Base-by-base conservation (phyloP, 768 basidiomycete genomes). In the Leucocoprinus sp. region DNA sequence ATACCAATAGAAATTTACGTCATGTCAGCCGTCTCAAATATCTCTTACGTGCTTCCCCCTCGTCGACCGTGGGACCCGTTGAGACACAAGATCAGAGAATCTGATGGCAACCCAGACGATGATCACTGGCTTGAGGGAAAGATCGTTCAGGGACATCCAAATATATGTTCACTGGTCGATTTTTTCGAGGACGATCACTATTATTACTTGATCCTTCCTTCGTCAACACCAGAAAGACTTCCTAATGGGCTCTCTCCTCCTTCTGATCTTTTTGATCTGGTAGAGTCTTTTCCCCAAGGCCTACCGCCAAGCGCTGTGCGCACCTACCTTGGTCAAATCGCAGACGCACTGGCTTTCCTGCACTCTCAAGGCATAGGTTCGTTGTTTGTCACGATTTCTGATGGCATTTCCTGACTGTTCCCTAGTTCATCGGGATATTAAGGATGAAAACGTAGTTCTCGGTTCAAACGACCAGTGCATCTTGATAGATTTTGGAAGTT, bases 1-100 rank as follows among this genome's bases (percentile, higher is more conserved):
- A 96, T 98, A 56, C 95, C 96, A 12, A 95, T 98, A 68, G 96
- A 99, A 67, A 95, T 95, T 19, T 88, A 86, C 60, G 88, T 92
- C 58, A 87, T 92, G 89, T 88, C 87, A 48, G 80, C 86, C 37
- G 83, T 91, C 62, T 92, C 89, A 38, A 77, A 83, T 51, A 86
- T 80, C 3, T 72, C 81, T 19, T 90, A 90, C 62, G 71, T 81
- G 19, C 70, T 95, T n/a, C 83, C 88, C 8, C 65, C 82, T 12
- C 76, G 73, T 15, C 78, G 88, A 49, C 82, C 92, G 18, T 93
- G 89, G 89, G 80, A 92, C 63, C 89, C 91, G 8, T 70, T 70
- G 15, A 80, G 87, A 34, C 58, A 63, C 51, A 2, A 47, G 23
- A 11, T 33, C 29, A 34, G 21, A 8, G 29, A 18, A 2, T 22